These are phyloP conservation scores for Cyberlindnera maritima DNA, from an alignment of 805 yeast genomes.

Conservation along the genomic window DNA sequence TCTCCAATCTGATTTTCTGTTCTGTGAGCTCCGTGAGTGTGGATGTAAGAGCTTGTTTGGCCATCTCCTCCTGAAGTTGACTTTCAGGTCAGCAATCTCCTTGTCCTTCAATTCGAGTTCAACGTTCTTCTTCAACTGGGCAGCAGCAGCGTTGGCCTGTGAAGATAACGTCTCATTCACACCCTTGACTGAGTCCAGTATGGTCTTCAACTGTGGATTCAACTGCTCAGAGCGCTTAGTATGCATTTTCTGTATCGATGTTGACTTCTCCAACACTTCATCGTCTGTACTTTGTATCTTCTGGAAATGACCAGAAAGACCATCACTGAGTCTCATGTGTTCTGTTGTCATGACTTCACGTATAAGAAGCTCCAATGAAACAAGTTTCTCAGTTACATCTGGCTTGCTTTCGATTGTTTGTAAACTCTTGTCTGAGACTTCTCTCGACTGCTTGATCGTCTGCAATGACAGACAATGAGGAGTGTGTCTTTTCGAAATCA, in stretches of 20 bases:
- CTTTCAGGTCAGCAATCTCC: conserved; percentile 17
- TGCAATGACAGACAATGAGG: background rate
- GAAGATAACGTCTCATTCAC: background rate
- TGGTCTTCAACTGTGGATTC: background rate
- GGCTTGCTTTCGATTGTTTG: background rate
- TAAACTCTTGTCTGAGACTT: background rate
- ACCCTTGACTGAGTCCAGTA: background rate
- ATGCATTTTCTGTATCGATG: background rate
- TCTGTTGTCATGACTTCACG: background rate
- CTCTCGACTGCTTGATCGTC: background rate
- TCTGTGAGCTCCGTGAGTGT: conserved; percentile 18
- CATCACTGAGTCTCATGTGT: background rate
- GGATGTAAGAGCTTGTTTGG: background rate
- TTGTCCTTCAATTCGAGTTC: conserved; percentile 18
- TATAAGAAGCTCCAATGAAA: background rate
- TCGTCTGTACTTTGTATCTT: background rate
- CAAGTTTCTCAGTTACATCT: background rate
- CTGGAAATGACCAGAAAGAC: background rate
- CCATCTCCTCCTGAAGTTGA: conserved; percentile 9
- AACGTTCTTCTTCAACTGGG: conserved; percentile 6
- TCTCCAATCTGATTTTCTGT: conserved; percentile 20
- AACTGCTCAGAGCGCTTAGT: background rate
- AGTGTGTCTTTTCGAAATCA: background rate
- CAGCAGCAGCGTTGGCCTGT: background rate
- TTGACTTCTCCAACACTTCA: background rate